Evolutionary conservation across 176 grass and related monocot species (phyloP).

Genomic region (Eragrostis curvula): DNA sequence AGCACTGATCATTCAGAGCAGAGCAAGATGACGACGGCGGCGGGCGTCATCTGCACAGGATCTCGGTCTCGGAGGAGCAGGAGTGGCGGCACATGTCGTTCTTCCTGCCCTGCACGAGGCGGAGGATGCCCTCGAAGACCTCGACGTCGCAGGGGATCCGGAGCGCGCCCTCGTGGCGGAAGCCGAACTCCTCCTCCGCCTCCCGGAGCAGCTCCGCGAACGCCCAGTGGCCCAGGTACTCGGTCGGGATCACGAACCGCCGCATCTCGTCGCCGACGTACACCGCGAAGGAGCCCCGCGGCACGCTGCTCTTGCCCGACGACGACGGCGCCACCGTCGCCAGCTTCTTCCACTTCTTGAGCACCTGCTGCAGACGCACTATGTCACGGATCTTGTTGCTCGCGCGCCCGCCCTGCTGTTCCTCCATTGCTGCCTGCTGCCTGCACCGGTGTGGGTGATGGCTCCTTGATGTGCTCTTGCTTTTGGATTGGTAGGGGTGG

Average conservation of each 20-base stretch:
- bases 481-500: neutral
- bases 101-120: constrained; percentile 54
- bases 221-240: constrained; percentile 73
- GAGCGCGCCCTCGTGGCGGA: constrained; percentile 80
- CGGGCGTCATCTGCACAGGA: constrained; percentile 60
- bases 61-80: constrained; percentile 68
- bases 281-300: constrained; percentile 80
- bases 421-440: constrained; percentile 6
- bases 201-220: constrained; percentile 81
- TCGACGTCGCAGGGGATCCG: constrained; percentile 84
- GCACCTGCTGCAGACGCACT: constrained; percentile 81
- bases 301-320: constrained; percentile 37
- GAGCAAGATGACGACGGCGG: neutral
- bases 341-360: constrained; percentile 87
- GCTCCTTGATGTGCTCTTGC: neutral
- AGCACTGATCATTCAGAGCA: neutral
- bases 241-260: constrained; percentile 93
- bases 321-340: constrained; percentile 46
- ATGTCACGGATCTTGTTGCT: constrained; percentile 90
- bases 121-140: constrained; percentile 67
- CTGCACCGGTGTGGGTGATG: neutral
- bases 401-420: constrained; percentile 32
- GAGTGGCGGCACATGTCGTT: constrained; percentile 52
- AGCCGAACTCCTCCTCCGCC: constrained; percentile 94
- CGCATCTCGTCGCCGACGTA: constrained; percentile 90